Conservation (phyloP, 176 grass and related monocot genomes). For the Lolium perenne region DNA sequence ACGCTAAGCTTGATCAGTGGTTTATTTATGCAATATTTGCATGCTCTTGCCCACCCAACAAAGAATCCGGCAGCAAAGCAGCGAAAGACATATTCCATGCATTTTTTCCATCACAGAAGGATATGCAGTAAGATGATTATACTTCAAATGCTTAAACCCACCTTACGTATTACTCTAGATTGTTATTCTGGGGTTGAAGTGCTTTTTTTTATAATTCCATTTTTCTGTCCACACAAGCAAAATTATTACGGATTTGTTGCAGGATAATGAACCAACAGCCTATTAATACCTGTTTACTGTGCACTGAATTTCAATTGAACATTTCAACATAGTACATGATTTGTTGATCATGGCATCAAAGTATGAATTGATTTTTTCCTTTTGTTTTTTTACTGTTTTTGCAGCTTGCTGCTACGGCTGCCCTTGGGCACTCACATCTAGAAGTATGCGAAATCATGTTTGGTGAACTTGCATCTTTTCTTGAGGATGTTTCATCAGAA, state of each 20-base stretch:
- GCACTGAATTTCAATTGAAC: not conserved
- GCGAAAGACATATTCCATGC: conserved; percentile 94
- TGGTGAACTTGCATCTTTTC: conserved; percentile 80
- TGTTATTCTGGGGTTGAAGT: conserved; percentile 4
- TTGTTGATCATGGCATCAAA: conserved; percentile 32
- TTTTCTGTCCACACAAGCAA: not conserved
- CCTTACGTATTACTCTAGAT: conserved; percentile 8
- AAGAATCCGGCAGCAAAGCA: conserved; percentile 60
- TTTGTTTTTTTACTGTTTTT: conserved; percentile 34
- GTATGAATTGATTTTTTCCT: conserved; percentile 14
- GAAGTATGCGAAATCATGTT: conserved; percentile 96
- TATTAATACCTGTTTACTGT: conserved; percentile 29
- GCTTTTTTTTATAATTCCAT: not conserved
- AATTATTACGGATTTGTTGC: not conserved
- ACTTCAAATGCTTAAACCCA: conserved; percentile 41
- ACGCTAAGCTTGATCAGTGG: conserved; percentile 94
- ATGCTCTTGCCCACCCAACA: conserved; percentile 81
- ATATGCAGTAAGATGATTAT: conserved; percentile 78
- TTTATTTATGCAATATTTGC: conserved; percentile 96
- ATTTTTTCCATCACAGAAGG: conserved; percentile 91
- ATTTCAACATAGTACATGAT: conserved; percentile 34
- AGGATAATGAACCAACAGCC: not conserved
- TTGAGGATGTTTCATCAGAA: conserved; percentile 94
- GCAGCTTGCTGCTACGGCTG: conserved; percentile 88
- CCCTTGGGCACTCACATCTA: conserved; percentile 90